Conservation (phyloP, 108 stramenopile genomes). For the Skeletonema tropicum region DNA sequence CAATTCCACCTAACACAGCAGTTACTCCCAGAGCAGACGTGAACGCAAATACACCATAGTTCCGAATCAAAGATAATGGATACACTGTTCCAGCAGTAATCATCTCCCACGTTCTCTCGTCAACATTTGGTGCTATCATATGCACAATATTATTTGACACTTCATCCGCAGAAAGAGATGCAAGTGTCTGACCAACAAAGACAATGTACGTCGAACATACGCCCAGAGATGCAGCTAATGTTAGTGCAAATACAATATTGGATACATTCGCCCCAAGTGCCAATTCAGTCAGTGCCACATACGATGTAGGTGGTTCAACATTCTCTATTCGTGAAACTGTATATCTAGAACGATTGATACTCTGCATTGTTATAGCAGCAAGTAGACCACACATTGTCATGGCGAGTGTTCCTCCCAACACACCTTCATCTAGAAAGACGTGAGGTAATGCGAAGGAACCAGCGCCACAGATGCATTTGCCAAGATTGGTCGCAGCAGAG, state of each 20-base stretch:
- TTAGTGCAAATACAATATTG: constrained; percentile 42
- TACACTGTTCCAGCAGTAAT: constrained; percentile 31
- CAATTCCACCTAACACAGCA: constrained; percentile 51
- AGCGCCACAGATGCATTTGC: constrained; percentile 62
- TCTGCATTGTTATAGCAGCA: constrained; percentile 44
- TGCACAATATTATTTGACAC: constrained; percentile 30
- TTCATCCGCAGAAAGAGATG: constrained; percentile 32
- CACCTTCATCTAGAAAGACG: constrained; percentile 57
- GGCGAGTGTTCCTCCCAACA: constrained; percentile 52
- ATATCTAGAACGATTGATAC: constrained; percentile 33
- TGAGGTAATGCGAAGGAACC: constrained; percentile 56
- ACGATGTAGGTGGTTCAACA: constrained; percentile 26
- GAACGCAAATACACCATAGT: constrained; percentile 56
- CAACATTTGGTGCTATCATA: constrained; percentile 23
- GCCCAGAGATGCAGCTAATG: constrained; percentile 45
- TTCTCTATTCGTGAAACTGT: background rate
- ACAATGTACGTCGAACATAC: constrained; percentile 55
- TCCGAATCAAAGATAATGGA: constrained; percentile 44
- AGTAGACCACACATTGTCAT: constrained; percentile 42
- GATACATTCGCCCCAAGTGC: constrained; percentile 27
- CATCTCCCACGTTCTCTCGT: constrained; percentile 37
- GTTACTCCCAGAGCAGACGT: constrained; percentile 52
- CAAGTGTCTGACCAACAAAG: constrained; percentile 44
- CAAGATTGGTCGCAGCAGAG: constrained; percentile 49
- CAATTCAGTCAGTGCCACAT: constrained; percentile 43